Evolutionary conservation across 2,329 filamentous ascomycete genomes (phyloP), one percentile per base, ranked within the genome.

Genomic region (Cylindrodendrum hubeiense): DNA sequence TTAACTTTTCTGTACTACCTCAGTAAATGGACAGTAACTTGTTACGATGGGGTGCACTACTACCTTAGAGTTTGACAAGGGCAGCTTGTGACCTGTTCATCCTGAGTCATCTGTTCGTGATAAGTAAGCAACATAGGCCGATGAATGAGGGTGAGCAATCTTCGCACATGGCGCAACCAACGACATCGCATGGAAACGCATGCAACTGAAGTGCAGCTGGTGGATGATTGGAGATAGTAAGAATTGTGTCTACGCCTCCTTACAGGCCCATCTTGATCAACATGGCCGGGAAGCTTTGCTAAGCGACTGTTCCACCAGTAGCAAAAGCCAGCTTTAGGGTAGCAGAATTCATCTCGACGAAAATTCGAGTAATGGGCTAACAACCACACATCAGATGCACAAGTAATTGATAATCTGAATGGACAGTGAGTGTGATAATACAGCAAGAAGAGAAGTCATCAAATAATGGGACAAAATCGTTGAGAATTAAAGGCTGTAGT

Each of bases 171-270:
- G 53, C 15, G 21, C n/a, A 12, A 46, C 52, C 43, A 55, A 56
- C 21, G 53, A 56, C 10, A 56, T 46, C 17, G 24, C 5, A 56
- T 47, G 53, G 41, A 56, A 41, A 26, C 39, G 41, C 12, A 21
- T 19, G 13, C 43, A 56, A 12, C 21, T 56, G 15, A 47, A 56
- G 30, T 41, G 43, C 6, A 21, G 30, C 13, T 56, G 53, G 53
- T 56, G 43, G 53, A 56, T 37, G 41, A 37, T 56, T 46, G 53
- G 37, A 15, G 43, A 56, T 26, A 56, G 47, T 17, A 47, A 47
- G 28, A 28, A 47, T 22, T 28, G 15, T 8, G 26, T 56, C 6
- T 30, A 30, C 44, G 53, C 21, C 3, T 41, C 53, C 12, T 17
- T 56, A 8, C 15, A 28, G 8, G 17, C 21, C 17, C 28, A 56